Evolutionary conservation across 352 stramenopile genomes (phyloP).

Genomic region (Plasmopara halstedii): DNA sequence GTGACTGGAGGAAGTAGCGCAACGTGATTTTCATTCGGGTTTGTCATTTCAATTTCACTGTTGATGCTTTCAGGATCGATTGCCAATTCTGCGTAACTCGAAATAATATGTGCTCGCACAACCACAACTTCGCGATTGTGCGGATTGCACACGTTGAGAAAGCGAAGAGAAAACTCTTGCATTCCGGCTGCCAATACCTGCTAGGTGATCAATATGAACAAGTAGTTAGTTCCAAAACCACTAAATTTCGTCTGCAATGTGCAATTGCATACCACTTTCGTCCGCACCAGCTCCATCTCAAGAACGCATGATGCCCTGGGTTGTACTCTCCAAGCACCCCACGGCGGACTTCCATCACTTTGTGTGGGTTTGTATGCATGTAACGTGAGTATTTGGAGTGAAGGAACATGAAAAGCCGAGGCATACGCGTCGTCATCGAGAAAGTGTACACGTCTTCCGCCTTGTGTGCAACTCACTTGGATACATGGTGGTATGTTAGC

Average conservation of each 20-base stretch:
- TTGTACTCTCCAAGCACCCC: conserved; percentile 43
- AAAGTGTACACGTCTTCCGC: conserved; percentile 24
- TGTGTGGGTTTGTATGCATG: conserved; percentile 21
- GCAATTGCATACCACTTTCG: conserved; percentile 35
- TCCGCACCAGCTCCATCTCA: conserved; percentile 63
- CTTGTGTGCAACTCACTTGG: conserved; percentile 30
- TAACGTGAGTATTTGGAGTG: conserved; percentile 36
- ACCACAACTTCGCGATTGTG: conserved; percentile 65
- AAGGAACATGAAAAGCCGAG: conserved; percentile 19
- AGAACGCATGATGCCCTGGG: conserved; percentile 39
- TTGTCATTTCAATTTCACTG: conserved; percentile 18
- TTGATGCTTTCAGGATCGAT: conserved; percentile 70
- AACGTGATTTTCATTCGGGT: conserved; percentile 32
- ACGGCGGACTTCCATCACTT: conserved; percentile 4
- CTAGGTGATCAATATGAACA: conserved; percentile 2
- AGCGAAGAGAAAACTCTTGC: conserved; percentile 50
- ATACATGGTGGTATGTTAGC: conserved; percentile 51
- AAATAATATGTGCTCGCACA: conserved; percentile 70
- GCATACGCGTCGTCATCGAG: conserved; percentile 8
- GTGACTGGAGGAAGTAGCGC: conserved; percentile 70
- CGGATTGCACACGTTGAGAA: conserved; percentile 77
- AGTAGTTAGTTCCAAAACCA: neutral
- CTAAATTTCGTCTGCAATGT: neutral
- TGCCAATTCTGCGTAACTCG: conserved; percentile 73
- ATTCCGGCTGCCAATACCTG: conserved; percentile 43